phyloP scores from a whole-genome alignment of 495 filamentous ascomycete genomes.

The Aspergillus bridgeri region DNA sequence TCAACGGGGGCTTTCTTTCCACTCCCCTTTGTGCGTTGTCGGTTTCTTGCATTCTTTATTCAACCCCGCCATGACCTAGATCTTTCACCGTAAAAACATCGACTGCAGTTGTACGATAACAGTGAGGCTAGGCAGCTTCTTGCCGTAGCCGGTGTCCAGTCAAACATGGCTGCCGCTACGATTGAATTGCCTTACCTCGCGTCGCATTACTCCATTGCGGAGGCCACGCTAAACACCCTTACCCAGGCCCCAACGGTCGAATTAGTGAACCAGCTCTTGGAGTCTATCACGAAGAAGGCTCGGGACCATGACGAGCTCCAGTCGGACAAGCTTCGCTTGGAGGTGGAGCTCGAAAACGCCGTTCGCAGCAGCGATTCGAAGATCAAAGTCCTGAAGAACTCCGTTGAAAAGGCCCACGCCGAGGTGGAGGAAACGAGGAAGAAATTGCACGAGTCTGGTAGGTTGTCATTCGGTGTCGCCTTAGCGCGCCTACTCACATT shows the following conservation, averaged over 20 bases:
- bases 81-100: not conserved
- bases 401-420: slow-evolving; percentile 74
- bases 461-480: slow-evolving; percentile 10
- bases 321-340: slow-evolving; percentile 77
- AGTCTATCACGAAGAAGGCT: slow-evolving; percentile 66
- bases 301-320: slow-evolving; percentile 74
- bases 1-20: slow-evolving; percentile 9
- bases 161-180: slow-evolving; percentile 71
- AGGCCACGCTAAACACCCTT: slow-evolving; percentile 61
- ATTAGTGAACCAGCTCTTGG: slow-evolving; percentile 66
- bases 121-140: slow-evolving; percentile 15
- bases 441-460: slow-evolving; percentile 81
- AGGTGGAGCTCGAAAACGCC: slow-evolving; percentile 90
- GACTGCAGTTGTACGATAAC: slow-evolving; percentile 10
- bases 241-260: slow-evolving; percentile 73
- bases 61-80: slow-evolving; percentile 13
- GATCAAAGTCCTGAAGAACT: slow-evolving; percentile 71
- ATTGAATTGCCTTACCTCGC: slow-evolving; percentile 75
- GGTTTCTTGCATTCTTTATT: slow-evolving; percentile 1
- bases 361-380: slow-evolving; percentile 77
- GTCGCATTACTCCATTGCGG: slow-evolving; percentile 67
- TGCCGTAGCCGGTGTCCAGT: slow-evolving; percentile 17
- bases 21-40: slow-evolving; percentile 3
- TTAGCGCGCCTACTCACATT: slow-evolving; percentile 18
- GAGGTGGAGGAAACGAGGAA: slow-evolving; percentile 74